These are phyloP conservation scores for Rhodotorula sphaerocarpa DNA, from an alignment of 768 basidiomycete genomes.

Conservation along the genomic window DNA sequence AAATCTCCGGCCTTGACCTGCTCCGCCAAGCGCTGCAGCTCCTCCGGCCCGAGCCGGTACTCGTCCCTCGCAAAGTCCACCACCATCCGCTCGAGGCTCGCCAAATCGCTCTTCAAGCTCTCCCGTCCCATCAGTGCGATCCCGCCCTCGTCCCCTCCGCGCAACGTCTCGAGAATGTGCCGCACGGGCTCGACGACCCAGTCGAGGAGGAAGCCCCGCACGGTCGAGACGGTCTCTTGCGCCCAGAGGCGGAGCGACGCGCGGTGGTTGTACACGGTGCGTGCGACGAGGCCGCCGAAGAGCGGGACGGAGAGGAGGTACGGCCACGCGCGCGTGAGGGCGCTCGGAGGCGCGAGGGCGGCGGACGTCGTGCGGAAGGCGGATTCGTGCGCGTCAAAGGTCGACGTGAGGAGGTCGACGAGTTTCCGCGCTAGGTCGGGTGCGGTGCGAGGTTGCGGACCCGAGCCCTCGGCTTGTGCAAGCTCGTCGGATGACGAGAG, in stretches of 20 bases:
- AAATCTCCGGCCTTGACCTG: slow-evolving; percentile 72
- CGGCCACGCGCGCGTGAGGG: slow-evolving; percentile 69
- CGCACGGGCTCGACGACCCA: slow-evolving; percentile 83
- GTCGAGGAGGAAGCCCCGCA: slow-evolving; percentile 62
- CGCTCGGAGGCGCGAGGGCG: slow-evolving; percentile 59
- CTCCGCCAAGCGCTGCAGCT: slow-evolving; percentile 58
- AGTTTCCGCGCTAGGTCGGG: slow-evolving; percentile 33
- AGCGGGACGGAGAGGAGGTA: slow-evolving; percentile 69
- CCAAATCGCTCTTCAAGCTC: slow-evolving; percentile 74
- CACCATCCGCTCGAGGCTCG: slow-evolving; percentile 91
- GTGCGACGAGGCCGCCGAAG: slow-evolving; percentile 51
- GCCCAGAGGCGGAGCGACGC: slow-evolving; percentile 54
- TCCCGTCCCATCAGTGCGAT: slow-evolving; percentile 62
- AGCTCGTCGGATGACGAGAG: slow-evolving; percentile 14
- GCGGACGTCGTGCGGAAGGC: slow-evolving; percentile 41
- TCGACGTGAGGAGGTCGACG: slow-evolving; percentile 38
- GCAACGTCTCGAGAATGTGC: slow-evolving; percentile 71
- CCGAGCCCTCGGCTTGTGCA: neutral
- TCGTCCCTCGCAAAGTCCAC: slow-evolving; percentile 74
- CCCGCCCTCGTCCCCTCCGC: slow-evolving; percentile 58
- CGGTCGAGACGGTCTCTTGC: slow-evolving; percentile 58
- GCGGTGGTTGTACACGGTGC: slow-evolving; percentile 55
- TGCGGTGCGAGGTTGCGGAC: slow-evolving; percentile 3
- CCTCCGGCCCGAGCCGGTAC: slow-evolving; percentile 55
- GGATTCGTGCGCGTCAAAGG: slow-evolving; percentile 42